Conservation (phyloP, 116 monocot species). For the Trichopus zeylanicus region DNA sequence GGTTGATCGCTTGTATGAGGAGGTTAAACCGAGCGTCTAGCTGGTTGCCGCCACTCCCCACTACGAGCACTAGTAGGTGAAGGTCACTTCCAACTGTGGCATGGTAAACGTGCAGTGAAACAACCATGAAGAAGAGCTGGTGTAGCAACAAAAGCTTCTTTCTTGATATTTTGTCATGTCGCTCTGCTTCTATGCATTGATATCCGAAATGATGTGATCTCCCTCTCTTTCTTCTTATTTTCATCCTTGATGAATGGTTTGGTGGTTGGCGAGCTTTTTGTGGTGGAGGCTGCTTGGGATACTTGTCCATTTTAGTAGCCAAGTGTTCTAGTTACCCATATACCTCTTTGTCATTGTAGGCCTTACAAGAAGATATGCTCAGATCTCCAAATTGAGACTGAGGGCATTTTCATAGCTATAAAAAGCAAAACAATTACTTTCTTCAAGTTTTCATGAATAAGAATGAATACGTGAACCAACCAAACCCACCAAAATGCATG, state of each 20-base stretch:
- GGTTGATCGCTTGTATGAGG: constrained; percentile 48
- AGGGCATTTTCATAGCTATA: too few species aligned
- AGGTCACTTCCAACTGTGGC: constrained; percentile 5
- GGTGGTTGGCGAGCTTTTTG: not conserved
- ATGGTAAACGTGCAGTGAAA: not conserved
- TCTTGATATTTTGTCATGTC: not conserved
- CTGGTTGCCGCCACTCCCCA: constrained; percentile 80
- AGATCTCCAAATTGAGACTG: too few species aligned
- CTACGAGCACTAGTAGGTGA: constrained; percentile 65
- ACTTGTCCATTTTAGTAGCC: not conserved
- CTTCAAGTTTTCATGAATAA: too few species aligned
- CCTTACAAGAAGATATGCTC: too few species aligned
- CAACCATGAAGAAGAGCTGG: not conserved
- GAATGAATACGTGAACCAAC: too few species aligned
- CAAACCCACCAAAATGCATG: too few species aligned
- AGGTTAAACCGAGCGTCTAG: constrained; percentile 67
- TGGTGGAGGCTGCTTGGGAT: not conserved
- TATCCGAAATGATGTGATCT: too few species aligned
- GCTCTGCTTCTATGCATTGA: not conserved
- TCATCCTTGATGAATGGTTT: not conserved
- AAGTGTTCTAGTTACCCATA: too few species aligned
- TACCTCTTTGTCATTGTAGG: too few species aligned
- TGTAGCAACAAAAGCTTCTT: not conserved
- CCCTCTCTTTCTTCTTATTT: not conserved
- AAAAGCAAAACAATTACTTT: too few species aligned